These are phyloP conservation scores for Lyophyllum atratum DNA, from an alignment of 768 basidiomycete species.

Conservation along the genomic window DNA sequence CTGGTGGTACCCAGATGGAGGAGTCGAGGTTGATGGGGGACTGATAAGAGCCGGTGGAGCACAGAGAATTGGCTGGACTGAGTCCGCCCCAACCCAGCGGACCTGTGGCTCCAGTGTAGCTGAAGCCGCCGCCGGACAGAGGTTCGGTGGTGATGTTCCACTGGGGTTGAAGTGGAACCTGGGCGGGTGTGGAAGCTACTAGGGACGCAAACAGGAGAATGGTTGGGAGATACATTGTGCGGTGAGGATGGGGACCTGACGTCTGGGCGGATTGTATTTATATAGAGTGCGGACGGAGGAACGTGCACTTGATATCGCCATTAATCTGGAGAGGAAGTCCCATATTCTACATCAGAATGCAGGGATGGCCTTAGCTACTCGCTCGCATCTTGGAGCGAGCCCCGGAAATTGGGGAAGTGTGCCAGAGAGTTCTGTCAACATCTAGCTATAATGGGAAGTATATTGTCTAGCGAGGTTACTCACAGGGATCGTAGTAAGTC, in stretches of 20 bases:
- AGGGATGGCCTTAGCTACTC: too few relatives aligned
- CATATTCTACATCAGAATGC: too few relatives aligned
- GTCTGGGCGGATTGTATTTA: neutral
- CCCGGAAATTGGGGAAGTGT: too few relatives aligned
- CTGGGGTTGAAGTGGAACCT: neutral
- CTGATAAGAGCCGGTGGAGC: slow-evolving; percentile 1
- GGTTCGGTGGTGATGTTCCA: neutral
- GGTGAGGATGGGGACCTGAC: neutral
- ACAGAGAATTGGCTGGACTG: neutral
- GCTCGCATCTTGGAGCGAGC: too few relatives aligned
- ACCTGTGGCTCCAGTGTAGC: slow-evolving; percentile 6
- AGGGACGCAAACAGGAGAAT: neutral
- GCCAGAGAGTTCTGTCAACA: too few relatives aligned
- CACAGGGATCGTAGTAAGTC: too few relatives aligned
- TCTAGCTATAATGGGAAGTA: too few relatives aligned
- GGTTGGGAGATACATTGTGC: neutral
- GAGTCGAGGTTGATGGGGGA: slow-evolving; percentile 8
- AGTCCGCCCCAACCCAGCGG: slow-evolving; percentile 12
- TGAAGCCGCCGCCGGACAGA: neutral
- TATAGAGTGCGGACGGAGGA: neutral
- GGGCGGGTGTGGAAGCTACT: neutral
- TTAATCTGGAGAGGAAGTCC: too few relatives aligned
- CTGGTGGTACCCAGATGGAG: neutral
- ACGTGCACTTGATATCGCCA: neutral
- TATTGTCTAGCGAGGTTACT: too few relatives aligned